Evolutionary conservation across 495 filamentous ascomycete genomes (phyloP).

Genomic region (Aspergillus cavernicola): DNA sequence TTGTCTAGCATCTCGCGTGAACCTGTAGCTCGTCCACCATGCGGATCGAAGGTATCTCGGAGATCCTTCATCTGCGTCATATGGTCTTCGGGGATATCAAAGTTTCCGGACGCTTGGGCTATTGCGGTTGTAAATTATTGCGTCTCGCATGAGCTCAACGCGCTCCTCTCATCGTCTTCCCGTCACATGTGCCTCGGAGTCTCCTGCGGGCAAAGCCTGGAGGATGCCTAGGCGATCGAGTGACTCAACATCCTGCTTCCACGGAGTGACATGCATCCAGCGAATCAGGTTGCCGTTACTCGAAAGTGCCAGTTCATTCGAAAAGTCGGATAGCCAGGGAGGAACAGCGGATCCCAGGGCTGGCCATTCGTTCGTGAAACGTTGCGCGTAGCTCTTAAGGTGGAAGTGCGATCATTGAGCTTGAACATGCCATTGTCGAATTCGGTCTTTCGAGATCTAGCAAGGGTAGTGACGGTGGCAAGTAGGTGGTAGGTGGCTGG

Average conservation of each 20-base stretch:
- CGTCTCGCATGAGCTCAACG: slow-evolving; percentile 9
- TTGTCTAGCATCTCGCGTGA: slow-evolving; percentile 10
- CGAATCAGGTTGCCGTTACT: slow-evolving; percentile 13
- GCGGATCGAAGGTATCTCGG: slow-evolving; percentile 4
- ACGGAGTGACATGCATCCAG: slow-evolving; percentile 12
- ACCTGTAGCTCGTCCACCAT: slow-evolving; percentile 5
- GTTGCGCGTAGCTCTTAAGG: slow-evolving; percentile 8
- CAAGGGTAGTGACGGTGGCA: background rate
- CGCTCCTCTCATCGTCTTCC: slow-evolving; percentile 6
- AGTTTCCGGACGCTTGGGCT: slow-evolving; percentile 10
- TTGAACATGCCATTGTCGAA: slow-evolving; percentile 7
- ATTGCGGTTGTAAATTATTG: slow-evolving; percentile 12
- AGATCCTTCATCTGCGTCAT: slow-evolving; percentile 12
- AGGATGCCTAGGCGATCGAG: slow-evolving; percentile 7
- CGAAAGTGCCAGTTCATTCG: slow-evolving; percentile 2
- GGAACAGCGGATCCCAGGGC: slow-evolving; percentile 8
- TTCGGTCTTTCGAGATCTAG: slow-evolving; percentile 7
- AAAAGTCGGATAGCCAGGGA: slow-evolving; percentile 8
- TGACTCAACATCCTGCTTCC: slow-evolving; percentile 11
- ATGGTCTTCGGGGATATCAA: slow-evolving; percentile 4
- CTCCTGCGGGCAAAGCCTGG: slow-evolving; percentile 5
- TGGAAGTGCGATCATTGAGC: slow-evolving; percentile 7
- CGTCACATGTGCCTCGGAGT: background rate
- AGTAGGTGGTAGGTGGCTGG: no score
- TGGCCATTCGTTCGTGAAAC: slow-evolving; percentile 9